These are phyloP conservation scores for Ziziphus jujuba DNA, from an alignment of 306 rosid genomes.

Conservation along the genomic window DNA sequence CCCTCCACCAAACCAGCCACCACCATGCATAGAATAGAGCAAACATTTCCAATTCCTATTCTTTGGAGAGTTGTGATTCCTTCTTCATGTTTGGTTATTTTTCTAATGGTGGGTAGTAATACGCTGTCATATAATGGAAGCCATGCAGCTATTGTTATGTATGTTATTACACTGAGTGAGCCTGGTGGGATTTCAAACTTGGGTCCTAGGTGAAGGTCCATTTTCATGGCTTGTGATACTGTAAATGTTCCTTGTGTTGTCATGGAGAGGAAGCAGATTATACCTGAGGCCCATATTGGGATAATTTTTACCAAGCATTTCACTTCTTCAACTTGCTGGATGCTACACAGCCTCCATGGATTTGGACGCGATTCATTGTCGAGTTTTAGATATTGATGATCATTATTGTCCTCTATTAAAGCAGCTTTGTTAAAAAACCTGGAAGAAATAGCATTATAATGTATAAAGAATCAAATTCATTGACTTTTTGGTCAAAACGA, in stretches of 20 bases:
- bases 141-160: constrained; percentile 43
- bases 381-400: constrained; percentile 21
- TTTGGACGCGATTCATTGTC: constrained; percentile 47
- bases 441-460: background rate
- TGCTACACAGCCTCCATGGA: constrained; percentile 52
- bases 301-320: constrained; percentile 53
- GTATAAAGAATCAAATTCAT: background rate
- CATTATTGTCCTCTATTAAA: constrained; percentile 35
- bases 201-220: constrained; percentile 58
- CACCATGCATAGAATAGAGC: constrained; percentile 53
- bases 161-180: constrained; percentile 47
- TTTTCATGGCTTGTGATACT: constrained; percentile 56
- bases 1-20: constrained; percentile 53
- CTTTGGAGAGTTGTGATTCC: constrained; percentile 58
- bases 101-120: constrained; percentile 48
- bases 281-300: constrained; percentile 59
- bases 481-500: no score
- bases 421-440: constrained; percentile 65
- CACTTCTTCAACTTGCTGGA: constrained; percentile 70
- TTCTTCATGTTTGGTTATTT: constrained; percentile 44
- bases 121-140: constrained; percentile 56
- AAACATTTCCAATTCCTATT: constrained; percentile 56
- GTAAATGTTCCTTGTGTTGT: constrained; percentile 52
- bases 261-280: constrained; percentile 39
- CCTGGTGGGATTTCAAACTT: constrained; percentile 66